Evolutionary conservation across 805 yeast genomes (phyloP).

Genomic region (Allodekkera sacchari): DNA sequence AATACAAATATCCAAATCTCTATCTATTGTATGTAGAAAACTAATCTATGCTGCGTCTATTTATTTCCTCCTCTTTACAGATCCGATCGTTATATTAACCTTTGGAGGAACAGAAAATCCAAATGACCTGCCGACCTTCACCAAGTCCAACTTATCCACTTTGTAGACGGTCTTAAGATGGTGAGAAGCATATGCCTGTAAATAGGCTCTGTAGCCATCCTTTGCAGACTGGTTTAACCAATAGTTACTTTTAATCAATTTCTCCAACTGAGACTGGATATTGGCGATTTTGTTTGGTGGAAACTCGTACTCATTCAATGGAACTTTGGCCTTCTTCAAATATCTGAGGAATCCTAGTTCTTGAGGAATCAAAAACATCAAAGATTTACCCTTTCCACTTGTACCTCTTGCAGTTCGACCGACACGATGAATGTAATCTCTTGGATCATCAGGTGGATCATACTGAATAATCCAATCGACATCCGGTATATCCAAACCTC

Average conservation of each 20-base stretch:
- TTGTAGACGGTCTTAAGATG: slow-evolving; percentile 94
- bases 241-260: slow-evolving; percentile 83
- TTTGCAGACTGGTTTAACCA: slow-evolving; percentile 93
- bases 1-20: no score
- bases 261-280: slow-evolving; percentile 88
- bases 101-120: slow-evolving; percentile 96
- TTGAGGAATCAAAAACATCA: slow-evolving; percentile 90
- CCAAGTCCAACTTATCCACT: slow-evolving; percentile 88
- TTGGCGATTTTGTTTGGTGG: slow-evolving; percentile 92
- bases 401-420: slow-evolving; percentile 98
- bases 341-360: slow-evolving; percentile 94
- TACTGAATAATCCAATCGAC: slow-evolving; percentile 99
- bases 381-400: slow-evolving; percentile 81
- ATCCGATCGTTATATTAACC: slow-evolving; percentile 92
- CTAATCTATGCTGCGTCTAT: no score
- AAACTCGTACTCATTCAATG: slow-evolving; percentile 94
- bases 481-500: slow-evolving; percentile 97
- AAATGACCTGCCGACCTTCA: slow-evolving; percentile 89
- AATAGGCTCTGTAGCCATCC: slow-evolving; percentile 93
- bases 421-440: slow-evolving; percentile 97
- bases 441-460: slow-evolving; percentile 99
- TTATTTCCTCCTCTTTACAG: no score
- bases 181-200: slow-evolving; percentile 96
- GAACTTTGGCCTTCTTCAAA: slow-evolving; percentile 94
- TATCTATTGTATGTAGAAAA: no score